These are phyloP conservation scores for Fremontodendron californicum DNA, from an alignment of 345 rosid genomes.

Conservation along the genomic window DNA sequence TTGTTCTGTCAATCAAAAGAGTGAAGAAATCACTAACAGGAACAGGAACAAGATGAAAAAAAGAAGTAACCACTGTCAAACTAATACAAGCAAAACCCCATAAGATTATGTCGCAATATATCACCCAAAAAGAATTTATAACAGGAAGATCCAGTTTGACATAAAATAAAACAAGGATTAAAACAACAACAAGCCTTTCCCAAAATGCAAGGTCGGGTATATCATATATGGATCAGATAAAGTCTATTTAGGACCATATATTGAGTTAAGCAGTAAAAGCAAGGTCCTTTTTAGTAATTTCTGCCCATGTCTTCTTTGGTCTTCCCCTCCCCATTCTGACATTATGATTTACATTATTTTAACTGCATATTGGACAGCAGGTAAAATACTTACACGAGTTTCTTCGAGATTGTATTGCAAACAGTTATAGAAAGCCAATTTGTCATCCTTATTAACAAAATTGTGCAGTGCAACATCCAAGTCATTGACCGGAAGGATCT, in stretches of 20 bases:
- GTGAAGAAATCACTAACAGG: constrained; percentile 18
- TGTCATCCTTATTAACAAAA: constrained; percentile 97
- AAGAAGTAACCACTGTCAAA: background rate
- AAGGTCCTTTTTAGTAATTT: background rate
- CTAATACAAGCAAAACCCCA: background rate
- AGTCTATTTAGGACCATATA: background rate
- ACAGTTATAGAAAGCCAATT: constrained; percentile 80
- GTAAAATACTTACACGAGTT: constrained; percentile 69
- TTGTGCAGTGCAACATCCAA: constrained; percentile 90
- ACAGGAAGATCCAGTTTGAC: background rate
- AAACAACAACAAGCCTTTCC: constrained; percentile 6
- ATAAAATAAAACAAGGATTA: background rate
- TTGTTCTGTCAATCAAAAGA: constrained; percentile 51
- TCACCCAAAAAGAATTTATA: background rate
- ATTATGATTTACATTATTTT: background rate
- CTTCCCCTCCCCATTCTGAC: background rate
- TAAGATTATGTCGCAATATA: background rate
- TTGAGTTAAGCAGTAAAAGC: background rate
- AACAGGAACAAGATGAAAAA: background rate
- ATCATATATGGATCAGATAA: background rate
- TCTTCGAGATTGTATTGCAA: constrained; percentile 86
- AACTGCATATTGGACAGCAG: constrained; percentile 4
- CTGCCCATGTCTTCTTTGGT: background rate
- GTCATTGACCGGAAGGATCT: constrained; percentile 93
- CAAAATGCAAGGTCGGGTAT: background rate